These are phyloP conservation scores for Eremomyces bilateralis DNA, from an alignment of 495 filamentous ascomycete genomes.

Conservation along the genomic window DNA sequence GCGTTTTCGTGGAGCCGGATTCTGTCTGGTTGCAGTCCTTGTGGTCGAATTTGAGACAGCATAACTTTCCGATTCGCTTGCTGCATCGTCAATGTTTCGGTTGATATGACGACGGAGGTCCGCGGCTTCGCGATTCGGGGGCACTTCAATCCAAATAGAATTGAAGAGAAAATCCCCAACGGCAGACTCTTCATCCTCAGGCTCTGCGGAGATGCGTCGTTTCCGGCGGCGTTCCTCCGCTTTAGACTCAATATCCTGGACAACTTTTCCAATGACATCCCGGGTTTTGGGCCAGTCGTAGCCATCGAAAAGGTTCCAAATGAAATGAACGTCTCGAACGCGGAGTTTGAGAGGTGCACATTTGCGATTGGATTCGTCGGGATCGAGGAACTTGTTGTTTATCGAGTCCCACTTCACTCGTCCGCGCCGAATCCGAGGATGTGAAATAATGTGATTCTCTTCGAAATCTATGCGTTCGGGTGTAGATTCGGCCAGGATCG, in stretches of 20 bases:
- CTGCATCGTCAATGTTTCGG: constrained; percentile 61
- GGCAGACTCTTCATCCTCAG: constrained; percentile 47
- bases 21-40: constrained; percentile 16
- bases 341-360: constrained; percentile 54
- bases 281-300: constrained; percentile 88
- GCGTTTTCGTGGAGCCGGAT: constrained; percentile 24
- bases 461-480: constrained; percentile 36
- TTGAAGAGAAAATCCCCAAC: constrained; percentile 96
- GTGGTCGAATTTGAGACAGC: too few species aligned
- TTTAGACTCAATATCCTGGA: constrained; percentile 63
- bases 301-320: constrained; percentile 96
- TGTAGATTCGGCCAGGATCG: constrained; percentile 26
- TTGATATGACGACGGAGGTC: constrained; percentile 72
- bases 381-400: constrained; percentile 46
- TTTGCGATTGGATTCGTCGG: constrained; percentile 37
- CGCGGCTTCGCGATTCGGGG: constrained; percentile 59
- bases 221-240: constrained; percentile 46
- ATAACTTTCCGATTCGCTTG: constrained; percentile 74
- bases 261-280: constrained; percentile 63
- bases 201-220: constrained; percentile 26
- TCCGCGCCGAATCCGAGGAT: constrained; percentile 33
- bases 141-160: constrained; percentile 92
- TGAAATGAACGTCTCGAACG: constrained; percentile 71
- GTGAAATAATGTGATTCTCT: constrained; percentile 61
- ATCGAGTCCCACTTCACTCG: constrained; percentile 58